Evolutionary conservation across 1,284 basidiomycete genomes (phyloP).

Genomic region (Microstroma glucosiphilum): DNA sequence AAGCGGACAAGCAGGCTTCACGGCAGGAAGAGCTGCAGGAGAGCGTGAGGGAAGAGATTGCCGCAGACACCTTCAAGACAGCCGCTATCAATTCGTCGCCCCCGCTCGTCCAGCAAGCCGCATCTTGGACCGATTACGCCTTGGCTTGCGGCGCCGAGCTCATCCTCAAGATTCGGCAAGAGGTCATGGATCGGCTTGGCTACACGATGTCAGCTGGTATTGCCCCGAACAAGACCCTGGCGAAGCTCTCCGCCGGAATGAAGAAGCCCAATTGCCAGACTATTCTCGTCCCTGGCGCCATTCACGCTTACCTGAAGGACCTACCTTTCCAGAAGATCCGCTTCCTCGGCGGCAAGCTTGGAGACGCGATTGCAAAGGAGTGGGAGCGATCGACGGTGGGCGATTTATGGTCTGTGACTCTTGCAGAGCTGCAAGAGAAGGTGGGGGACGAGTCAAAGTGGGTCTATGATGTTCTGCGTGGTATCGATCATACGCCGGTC

Average conservation of each 20-base stretch:
- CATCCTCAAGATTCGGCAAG: constrained; percentile 68
- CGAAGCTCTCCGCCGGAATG: constrained; percentile 63
- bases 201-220: constrained; percentile 93
- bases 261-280: constrained; percentile 45
- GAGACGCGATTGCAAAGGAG: constrained; percentile 74
- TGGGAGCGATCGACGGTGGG: constrained; percentile 75
- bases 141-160: constrained; percentile 80
- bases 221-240: constrained; percentile 84
- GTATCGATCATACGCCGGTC: constrained; percentile 87
- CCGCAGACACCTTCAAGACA: neutral
- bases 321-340: constrained; percentile 60
- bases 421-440: constrained; percentile 73
- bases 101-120: constrained; percentile 12
- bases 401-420: constrained; percentile 58
- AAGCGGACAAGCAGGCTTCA: constrained; percentile 22
- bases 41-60: constrained; percentile 1
- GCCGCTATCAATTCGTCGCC: neutral
- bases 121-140: constrained; percentile 86
- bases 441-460: constrained; percentile 67
- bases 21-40: constrained; percentile 24
- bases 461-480: constrained; percentile 77
- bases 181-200: constrained; percentile 67
- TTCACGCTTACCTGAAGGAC: constrained; percentile 32
- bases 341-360: constrained; percentile 89
- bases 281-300: constrained; percentile 32